Evolutionary conservation across 148 eudicot genomes (phyloP).

Genomic region (Rhododendron simsii): DNA sequence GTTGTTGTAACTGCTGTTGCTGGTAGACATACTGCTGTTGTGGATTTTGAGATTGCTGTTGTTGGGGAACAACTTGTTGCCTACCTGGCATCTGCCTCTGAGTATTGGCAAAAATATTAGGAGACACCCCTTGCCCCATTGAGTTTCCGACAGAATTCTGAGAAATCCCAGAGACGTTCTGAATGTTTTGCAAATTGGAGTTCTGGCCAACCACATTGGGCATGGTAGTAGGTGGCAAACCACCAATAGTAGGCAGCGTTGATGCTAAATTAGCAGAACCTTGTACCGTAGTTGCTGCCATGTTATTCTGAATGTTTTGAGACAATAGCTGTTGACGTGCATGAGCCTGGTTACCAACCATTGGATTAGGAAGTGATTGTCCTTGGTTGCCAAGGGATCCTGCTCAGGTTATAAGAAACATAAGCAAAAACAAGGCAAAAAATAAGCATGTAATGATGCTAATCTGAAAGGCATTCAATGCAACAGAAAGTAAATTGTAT

Average conservation of each 20-base stretch:
- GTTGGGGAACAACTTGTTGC: conserved; percentile 50
- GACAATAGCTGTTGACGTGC: conserved; percentile 56
- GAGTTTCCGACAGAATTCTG: conserved; percentile 68
- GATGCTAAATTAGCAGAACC: conserved; percentile 59
- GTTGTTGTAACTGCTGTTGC: conserved; percentile 54
- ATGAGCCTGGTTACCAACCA: conserved; percentile 60
- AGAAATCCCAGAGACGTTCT: conserved; percentile 43
- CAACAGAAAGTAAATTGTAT: not conserved
- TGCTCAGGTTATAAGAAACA: conserved; percentile 5
- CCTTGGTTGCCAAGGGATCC: conserved; percentile 63
- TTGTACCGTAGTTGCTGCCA: conserved; percentile 50
- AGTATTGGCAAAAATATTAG: conserved; percentile 58
- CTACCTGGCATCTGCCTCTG: conserved; percentile 80
- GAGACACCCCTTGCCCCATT: conserved; percentile 67
- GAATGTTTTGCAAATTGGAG: conserved; percentile 57
- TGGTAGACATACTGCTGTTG: conserved; percentile 63
- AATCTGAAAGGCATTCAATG: not conserved
- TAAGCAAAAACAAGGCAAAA: not conserved
- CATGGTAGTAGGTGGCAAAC: conserved; percentile 53
- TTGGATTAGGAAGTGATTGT: conserved; percentile 58
- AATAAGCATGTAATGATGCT: not conserved
- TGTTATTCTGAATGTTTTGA: conserved; percentile 61
- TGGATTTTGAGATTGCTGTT: conserved; percentile 57
- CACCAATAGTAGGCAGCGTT: conserved; percentile 48
- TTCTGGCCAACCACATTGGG: conserved; percentile 59